Evolutionary conservation across 169 alveolate species (phyloP).

Genomic region (Haemoproteus tartakovskyi): DNA sequence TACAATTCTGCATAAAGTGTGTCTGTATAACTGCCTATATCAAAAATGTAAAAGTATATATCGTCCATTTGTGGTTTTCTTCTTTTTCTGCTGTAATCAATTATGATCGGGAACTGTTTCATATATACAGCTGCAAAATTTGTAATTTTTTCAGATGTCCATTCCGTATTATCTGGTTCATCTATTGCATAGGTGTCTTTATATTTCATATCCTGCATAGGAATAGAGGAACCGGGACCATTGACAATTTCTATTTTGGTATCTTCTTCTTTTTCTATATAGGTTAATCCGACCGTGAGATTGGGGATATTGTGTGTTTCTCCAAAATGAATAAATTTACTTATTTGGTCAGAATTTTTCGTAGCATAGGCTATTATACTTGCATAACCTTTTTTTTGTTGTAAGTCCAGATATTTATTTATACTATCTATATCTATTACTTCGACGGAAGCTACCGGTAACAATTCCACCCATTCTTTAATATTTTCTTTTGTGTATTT

Average conservation of each 20-base stretch:
- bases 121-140: constrained; percentile 26
- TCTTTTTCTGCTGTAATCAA: constrained; percentile 21
- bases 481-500: constrained; percentile 61
- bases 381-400: constrained; percentile 57
- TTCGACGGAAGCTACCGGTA: constrained; percentile 45
- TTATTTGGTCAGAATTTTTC: constrained; percentile 16
- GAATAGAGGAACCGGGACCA: constrained; percentile 60
- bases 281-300: constrained; percentile 35
- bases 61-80: constrained; percentile 4
- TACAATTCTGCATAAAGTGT: constrained; percentile 16
- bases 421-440: constrained; percentile 26
- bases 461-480: constrained; percentile 22
- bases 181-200: constrained; percentile 28
- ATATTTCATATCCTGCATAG: constrained; percentile 6
- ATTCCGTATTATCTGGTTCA: constrained; percentile 10
- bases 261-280: constrained; percentile 16
- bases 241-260: constrained; percentile 24
- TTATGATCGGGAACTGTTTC: constrained; percentile 39
- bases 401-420: constrained; percentile 38
- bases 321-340: constrained; percentile 60
- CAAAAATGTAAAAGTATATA: constrained; percentile 20
- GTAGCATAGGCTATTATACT: constrained; percentile 52
- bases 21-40: constrained; percentile 24
- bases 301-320: constrained; percentile 46
- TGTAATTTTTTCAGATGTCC: constrained; percentile 25